phyloP scores from a whole-genome alignment of 2,329 filamentous ascomycete genomes.

The Cladosporium sp. region DNA sequence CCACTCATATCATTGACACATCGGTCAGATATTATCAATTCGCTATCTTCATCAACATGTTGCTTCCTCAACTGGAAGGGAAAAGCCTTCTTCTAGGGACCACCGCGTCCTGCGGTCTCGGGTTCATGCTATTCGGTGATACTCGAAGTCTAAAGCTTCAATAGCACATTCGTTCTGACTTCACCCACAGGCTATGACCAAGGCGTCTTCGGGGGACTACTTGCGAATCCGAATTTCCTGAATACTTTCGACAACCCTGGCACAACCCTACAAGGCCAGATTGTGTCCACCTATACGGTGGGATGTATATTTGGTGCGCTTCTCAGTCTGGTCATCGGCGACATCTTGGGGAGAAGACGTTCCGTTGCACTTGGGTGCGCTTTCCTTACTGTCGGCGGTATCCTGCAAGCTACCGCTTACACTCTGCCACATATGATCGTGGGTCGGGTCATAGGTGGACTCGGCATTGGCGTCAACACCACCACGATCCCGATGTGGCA shows the following conservation, averaged over 20 bases:
- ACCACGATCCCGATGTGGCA: conserved; percentile 8
- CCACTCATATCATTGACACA: no score
- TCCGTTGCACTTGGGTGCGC: conserved; percentile 1
- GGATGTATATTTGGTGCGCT: conserved; percentile 44
- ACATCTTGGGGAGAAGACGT: conserved; percentile 35
- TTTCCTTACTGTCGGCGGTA: background rate
- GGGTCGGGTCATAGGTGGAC: background rate
- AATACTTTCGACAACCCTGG: conserved; percentile 14
- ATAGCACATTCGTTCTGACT: background rate
- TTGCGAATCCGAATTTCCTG: conserved; percentile 16
- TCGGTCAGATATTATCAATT: no score
- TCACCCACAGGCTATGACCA: conserved; percentile 17
- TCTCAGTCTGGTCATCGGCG: conserved; percentile 36
- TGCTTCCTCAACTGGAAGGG: conserved; percentile 6
- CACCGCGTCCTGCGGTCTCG: conserved; percentile 4
- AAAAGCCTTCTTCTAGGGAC: background rate
- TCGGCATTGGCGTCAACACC: conserved; percentile 7
- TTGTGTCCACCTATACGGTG: conserved; percentile 44
- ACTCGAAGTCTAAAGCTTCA: background rate
- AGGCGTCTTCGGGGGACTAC: conserved; percentile 19
- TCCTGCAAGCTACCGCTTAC: conserved; percentile 8
- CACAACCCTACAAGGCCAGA: conserved; percentile 27
- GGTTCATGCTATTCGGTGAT: conserved; percentile 15
- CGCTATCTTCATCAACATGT: background rate
- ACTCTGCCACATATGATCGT: conserved; percentile 8